Conservation (phyloP, 768 basidiomycete genomes). For the Cubamyces lactineus region DNA sequence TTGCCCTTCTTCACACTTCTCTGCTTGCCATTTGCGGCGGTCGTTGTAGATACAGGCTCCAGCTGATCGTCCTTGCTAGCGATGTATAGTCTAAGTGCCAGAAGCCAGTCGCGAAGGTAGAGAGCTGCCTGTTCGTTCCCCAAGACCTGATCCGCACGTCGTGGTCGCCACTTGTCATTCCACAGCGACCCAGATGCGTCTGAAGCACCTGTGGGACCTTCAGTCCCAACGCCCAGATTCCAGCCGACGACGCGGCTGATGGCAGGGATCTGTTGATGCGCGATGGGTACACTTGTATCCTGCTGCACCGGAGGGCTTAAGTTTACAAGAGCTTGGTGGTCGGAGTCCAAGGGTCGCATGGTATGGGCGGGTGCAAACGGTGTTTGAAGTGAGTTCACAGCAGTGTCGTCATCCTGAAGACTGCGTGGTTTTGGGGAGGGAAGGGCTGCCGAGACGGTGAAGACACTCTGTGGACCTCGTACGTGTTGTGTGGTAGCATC, state of each 20-base stretch:
- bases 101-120: conserved; percentile 80
- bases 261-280: conserved; percentile 23
- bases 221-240: neutral
- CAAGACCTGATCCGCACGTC: conserved; percentile 71
- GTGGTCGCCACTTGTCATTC: conserved; percentile 78
- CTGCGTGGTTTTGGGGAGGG: neutral
- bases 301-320: neutral
- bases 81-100: conserved; percentile 65
- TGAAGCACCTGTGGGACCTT: neutral
- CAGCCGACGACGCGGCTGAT: conserved; percentile 19
- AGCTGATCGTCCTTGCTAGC: neutral
- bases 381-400: neutral
- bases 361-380: too few relatives aligned
- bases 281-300: neutral
- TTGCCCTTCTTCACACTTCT: conserved; percentile 28
- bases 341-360: neutral
- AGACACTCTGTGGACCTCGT: conserved; percentile 56
- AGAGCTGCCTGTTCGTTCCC: conserved; percentile 74
- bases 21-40: conserved; percentile 12
- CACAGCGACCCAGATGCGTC: conserved; percentile 52
- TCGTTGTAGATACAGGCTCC: neutral
- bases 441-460: conserved; percentile 23
- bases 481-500: conserved; percentile 58
- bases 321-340: neutral
- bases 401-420: neutral